Conservation (phyloP, 495 filamentous ascomycete species). For the Staphylotrichum longicolle region DNA sequence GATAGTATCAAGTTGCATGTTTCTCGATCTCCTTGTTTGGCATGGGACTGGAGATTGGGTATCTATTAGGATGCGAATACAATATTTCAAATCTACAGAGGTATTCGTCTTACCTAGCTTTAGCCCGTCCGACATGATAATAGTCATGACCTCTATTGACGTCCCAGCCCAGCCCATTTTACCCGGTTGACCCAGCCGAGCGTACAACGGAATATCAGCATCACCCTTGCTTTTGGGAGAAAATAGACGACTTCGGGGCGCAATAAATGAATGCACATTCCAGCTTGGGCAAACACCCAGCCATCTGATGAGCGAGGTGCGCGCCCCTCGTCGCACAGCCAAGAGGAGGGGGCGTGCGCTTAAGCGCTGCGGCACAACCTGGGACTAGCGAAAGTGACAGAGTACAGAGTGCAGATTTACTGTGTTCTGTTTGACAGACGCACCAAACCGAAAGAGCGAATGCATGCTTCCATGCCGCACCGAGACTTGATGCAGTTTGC, state of each 20-base stretch:
- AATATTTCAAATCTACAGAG: too few relatives aligned
- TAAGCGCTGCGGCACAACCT: slow-evolving; percentile 6
- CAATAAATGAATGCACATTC: slow-evolving; percentile 2
- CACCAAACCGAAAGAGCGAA: background rate
- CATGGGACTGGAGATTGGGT: too few relatives aligned
- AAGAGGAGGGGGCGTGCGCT: slow-evolving; percentile 7
- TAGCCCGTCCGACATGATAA: too few relatives aligned
- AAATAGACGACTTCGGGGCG: background rate
- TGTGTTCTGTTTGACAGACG: background rate
- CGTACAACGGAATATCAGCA: slow-evolving; percentile 1
- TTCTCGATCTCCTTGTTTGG: too few relatives aligned
- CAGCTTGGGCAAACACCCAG: background rate
- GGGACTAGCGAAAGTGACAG: slow-evolving; percentile 2
- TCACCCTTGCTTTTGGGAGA: background rate
- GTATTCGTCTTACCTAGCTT: too few relatives aligned
- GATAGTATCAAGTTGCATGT: too few relatives aligned
- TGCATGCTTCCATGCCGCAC: background rate
- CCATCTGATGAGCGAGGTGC: background rate
- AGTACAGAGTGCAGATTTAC: background rate
- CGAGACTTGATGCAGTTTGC: background rate
- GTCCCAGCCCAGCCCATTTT: background rate
- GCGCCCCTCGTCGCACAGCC: background rate
- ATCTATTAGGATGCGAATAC: too few relatives aligned
- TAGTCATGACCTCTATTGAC: too few relatives aligned
- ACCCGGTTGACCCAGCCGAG: slow-evolving; percentile 9